Conservation (phyloP, 1,284 basidiomycete species). For the Schizophyllum amplum region DNA sequence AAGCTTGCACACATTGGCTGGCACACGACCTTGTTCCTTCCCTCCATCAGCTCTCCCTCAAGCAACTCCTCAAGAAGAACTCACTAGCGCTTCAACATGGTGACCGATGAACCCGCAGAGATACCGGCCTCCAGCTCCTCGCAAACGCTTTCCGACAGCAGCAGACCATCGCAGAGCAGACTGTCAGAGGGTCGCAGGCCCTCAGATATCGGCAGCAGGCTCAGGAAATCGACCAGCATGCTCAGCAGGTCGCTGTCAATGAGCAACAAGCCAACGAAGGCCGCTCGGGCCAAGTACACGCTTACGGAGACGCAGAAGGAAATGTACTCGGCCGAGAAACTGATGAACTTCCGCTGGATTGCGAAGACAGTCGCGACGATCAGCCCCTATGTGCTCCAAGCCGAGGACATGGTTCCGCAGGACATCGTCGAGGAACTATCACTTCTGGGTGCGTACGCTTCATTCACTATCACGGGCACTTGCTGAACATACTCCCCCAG, state of each 20-base stretch:
- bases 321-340: constrained; percentile 40
- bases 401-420: constrained; percentile 27
- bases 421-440: constrained; percentile 29
- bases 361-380: constrained; percentile 34
- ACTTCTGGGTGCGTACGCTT: constrained; percentile 28
- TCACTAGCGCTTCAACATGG: neutral
- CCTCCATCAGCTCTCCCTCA: neutral
- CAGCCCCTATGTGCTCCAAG: constrained; percentile 30
- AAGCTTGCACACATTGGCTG: no score
- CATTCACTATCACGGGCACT: neutral
- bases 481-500: constrained; percentile 19
- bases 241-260: no score
- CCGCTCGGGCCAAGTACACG: neutral
- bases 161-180: no score
- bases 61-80: no score
- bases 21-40: neutral
- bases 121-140: neutral
- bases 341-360: constrained; percentile 44
- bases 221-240: no score
- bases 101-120: neutral
- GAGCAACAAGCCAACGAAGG: neutral
- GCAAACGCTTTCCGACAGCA: neutral
- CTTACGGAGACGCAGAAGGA: constrained; percentile 25
- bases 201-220: no score
- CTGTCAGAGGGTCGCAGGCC: no score